These are phyloP conservation scores for Colletotrichum eleusines DNA, from an alignment of 2,329 filamentous ascomycete genomes.

Conservation along the genomic window DNA sequence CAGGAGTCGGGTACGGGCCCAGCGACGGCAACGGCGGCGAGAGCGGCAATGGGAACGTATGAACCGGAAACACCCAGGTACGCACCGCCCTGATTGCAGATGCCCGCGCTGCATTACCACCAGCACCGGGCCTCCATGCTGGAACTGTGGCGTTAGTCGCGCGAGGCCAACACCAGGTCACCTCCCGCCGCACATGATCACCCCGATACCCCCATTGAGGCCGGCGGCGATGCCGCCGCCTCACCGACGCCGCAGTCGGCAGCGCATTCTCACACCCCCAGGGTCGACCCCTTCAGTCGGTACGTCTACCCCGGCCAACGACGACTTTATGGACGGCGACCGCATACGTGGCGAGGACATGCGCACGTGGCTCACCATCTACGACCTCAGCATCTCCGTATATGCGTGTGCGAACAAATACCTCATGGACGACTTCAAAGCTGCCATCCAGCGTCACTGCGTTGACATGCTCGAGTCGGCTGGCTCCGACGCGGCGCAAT, in stretches of 20 bases:
- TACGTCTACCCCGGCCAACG: slow-evolving; percentile 34
- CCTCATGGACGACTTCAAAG: slow-evolving; percentile 60
- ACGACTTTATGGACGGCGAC: slow-evolving; percentile 44
- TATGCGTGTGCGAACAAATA: slow-evolving; percentile 63
- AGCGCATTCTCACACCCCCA: slow-evolving; percentile 37
- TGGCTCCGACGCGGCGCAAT: slow-evolving; percentile 56
- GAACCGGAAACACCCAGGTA: slow-evolving; percentile 58
- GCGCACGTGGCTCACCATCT: slow-evolving; percentile 60
- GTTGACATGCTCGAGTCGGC: slow-evolving; percentile 62
- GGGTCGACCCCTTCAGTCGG: slow-evolving; percentile 33
- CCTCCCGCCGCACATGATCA: slow-evolving; percentile 42
- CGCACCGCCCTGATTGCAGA: slow-evolving; percentile 58
- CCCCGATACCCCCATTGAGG: slow-evolving; percentile 31
- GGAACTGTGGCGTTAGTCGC: slow-evolving; percentile 55
- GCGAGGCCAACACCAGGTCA: slow-evolving; percentile 46
- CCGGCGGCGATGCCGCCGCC: slow-evolving; percentile 31
- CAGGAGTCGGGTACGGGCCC: slow-evolving; percentile 50
- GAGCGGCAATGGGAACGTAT: slow-evolving; percentile 53
- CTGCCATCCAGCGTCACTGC: slow-evolving; percentile 54
- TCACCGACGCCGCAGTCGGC: slow-evolving; percentile 38
- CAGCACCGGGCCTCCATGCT: slow-evolving; percentile 53
- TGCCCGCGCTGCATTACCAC: slow-evolving; percentile 56
- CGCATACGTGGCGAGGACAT: slow-evolving; percentile 60
- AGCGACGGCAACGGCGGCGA: slow-evolving; percentile 51
- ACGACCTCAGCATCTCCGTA: slow-evolving; percentile 61